phyloP scores from a whole-genome alignment of 2,329 filamentous ascomycete genomes.

The Truncatella angustata region DNA sequence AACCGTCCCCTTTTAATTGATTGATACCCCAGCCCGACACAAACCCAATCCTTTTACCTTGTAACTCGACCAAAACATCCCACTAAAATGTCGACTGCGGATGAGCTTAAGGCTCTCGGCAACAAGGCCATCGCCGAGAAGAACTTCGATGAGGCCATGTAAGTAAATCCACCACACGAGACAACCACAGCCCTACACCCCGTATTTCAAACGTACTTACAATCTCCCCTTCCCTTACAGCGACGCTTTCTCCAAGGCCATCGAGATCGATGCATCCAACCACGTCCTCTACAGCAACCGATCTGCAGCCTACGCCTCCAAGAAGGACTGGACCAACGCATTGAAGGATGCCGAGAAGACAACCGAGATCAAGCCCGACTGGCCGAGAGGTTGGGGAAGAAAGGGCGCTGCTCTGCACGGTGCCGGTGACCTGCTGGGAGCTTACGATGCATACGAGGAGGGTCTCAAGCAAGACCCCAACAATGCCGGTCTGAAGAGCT shows the following conservation, averaged over 20 bases:
- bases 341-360: slow-evolving; percentile 90
- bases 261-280: slow-evolving; percentile 81
- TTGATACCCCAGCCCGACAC: slow-evolving; percentile 4
- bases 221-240: too few species aligned
- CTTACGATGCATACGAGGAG: slow-evolving; percentile 87
- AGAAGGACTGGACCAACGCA: slow-evolving; percentile 82
- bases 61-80: not conserved
- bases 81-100: slow-evolving; percentile 56
- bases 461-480: slow-evolving; percentile 89
- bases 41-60: not conserved
- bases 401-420: slow-evolving; percentile 92
- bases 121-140: slow-evolving; percentile 98
- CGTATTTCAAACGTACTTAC: not conserved
- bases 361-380: slow-evolving; percentile 92
- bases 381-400: slow-evolving; percentile 93
- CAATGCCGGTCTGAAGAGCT: slow-evolving; percentile 91
- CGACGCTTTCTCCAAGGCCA: slow-evolving; percentile 92
- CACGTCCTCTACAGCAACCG: slow-evolving; percentile 98
- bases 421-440: slow-evolving; percentile 77
- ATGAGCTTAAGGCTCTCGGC: slow-evolving; percentile 92
- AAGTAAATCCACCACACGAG: slow-evolving; percentile 40
- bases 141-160: slow-evolving; percentile 96
- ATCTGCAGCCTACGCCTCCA: slow-evolving; percentile 82
- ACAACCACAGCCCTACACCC: not conserved
- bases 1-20: not conserved